A percentile compares a stretch with the other conserved stretches of the same genome.
phyloP scores from a whole-genome alignment of 169 alveolate genomes.

The Babesia bigemina region DNA sequence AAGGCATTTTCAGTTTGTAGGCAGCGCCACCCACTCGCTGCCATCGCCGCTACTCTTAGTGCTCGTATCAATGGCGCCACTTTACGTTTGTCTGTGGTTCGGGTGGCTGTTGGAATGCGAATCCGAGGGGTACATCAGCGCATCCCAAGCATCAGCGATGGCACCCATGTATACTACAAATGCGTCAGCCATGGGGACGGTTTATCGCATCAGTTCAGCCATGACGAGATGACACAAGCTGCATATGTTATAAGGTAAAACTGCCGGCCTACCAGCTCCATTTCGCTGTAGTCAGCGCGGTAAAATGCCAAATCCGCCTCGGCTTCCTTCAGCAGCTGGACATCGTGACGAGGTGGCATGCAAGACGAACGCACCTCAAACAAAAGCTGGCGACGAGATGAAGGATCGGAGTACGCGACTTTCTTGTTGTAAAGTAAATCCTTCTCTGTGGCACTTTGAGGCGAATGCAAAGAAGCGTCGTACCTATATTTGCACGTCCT shows the following conservation, averaged over 20 bases:
- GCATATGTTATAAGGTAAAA: background rate
- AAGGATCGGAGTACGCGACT: conserved; percentile 56
- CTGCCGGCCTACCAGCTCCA: conserved; percentile 42
- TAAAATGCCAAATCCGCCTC: conserved; percentile 67
- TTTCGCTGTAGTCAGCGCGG: conserved; percentile 66
- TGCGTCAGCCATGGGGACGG: too few relatives aligned
- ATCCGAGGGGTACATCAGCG: too few relatives aligned
- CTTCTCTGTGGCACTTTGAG: conserved; percentile 20
- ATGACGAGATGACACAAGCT: conserved; percentile 31
- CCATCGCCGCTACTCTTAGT: too few relatives aligned
- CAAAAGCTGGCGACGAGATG: conserved; percentile 52
- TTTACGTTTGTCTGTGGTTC: too few relatives aligned
- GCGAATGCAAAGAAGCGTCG: background rate
- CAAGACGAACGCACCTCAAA: conserved; percentile 28
- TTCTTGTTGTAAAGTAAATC: conserved; percentile 56
- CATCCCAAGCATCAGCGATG: too few relatives aligned
- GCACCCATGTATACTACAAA: too few relatives aligned
- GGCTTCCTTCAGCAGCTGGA: conserved; percentile 65
- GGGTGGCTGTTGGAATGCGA: too few relatives aligned
- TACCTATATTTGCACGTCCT: conserved; percentile 6
- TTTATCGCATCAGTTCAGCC: background rate
- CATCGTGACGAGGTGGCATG: background rate
- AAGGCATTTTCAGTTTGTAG: too few relatives aligned
- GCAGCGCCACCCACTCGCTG: too few relatives aligned
- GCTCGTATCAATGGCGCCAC: too few relatives aligned